Conservation (phyloP, 2,329 filamentous ascomycete genomes). For the Parafenestella ontariensis region DNA sequence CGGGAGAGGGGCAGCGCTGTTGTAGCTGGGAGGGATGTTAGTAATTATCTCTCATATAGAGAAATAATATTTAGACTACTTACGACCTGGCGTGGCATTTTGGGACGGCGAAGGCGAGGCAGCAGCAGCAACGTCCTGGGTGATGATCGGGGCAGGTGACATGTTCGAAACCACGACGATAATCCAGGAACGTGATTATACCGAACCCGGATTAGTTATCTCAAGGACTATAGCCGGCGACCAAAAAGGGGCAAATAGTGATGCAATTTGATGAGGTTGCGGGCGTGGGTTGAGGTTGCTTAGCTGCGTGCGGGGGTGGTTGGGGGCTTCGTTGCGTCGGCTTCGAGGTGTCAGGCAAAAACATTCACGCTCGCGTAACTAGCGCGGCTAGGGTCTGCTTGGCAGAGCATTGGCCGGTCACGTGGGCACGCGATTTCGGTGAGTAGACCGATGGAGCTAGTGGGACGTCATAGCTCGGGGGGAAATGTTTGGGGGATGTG, state of each 20-base stretch:
- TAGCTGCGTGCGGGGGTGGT: conserved; percentile 32
- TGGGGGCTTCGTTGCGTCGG: conserved; percentile 28
- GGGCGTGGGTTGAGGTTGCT: conserved; percentile 20
- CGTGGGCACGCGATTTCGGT: conserved; percentile 27
- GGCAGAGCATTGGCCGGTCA: conserved; percentile 38
- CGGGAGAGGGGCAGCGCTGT: conserved; percentile 19
- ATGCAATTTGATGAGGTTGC: conserved; percentile 37
- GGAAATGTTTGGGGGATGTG: too few species aligned
- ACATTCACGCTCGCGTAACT: conserved; percentile 51
- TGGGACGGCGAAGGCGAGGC: conserved; percentile 29
- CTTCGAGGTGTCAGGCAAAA: conserved; percentile 45
- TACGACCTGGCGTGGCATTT: conserved; percentile 23
- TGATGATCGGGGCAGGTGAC: conserved; percentile 45
- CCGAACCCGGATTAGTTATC: conserved; percentile 21
- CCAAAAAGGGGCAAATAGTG: conserved; percentile 11
- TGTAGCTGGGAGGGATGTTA: conserved; percentile 17
- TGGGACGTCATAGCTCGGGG: conserved; percentile 14
- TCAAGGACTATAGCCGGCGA: conserved; percentile 7
- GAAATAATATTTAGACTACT: background rate
- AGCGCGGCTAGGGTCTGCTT: conserved; percentile 35
- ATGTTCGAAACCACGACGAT: too few species aligned
- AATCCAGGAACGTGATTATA: conserved; percentile 33
- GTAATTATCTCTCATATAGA: background rate
- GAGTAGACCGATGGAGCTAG: conserved; percentile 4
- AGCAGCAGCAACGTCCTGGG: conserved; percentile 25